Evolutionary conservation across 2,329 filamentous ascomycete species (phyloP).

Genomic region (Hymenoscyphus scutula): DNA sequence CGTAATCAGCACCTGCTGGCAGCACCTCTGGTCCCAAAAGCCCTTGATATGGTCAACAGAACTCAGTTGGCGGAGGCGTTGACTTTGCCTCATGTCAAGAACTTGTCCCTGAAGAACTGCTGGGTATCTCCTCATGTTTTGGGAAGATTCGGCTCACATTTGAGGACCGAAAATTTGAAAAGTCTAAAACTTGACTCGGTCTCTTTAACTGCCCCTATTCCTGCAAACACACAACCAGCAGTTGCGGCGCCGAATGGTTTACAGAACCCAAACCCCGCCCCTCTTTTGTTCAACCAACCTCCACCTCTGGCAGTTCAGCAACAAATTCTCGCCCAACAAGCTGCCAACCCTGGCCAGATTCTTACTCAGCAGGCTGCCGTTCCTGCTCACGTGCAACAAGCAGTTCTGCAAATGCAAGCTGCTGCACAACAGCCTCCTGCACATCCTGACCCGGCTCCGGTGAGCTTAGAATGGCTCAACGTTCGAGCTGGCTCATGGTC

Average conservation of each 20-base stretch:
- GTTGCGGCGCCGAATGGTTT: constrained; percentile 8
- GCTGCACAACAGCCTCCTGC: constrained; percentile 7
- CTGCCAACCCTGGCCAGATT: constrained; percentile 7
- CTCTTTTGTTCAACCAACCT: not conserved
- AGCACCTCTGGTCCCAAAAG: constrained; percentile 48
- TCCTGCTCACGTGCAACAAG: not conserved
- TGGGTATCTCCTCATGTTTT: constrained; percentile 63
- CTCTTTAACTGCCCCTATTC: constrained; percentile 54
- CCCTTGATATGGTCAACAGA: constrained; percentile 36
- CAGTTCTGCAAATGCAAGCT: constrained; percentile 1
- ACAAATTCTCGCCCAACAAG: not conserved
- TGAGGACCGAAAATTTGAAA: constrained; percentile 48
- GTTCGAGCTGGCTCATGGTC: constrained; percentile 47
- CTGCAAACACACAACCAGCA: constrained; percentile 13
- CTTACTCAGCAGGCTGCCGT: not conserved
- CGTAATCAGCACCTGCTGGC: constrained; percentile 63
- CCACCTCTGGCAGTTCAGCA: not conserved
- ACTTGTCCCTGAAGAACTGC: constrained; percentile 65
- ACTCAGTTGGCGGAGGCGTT: constrained; percentile 38
- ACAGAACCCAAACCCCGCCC: not conserved
- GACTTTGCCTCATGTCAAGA: constrained; percentile 54
- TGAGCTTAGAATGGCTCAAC: constrained; percentile 34
- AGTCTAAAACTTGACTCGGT: constrained; percentile 61
- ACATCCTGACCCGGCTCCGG: constrained; percentile 7
- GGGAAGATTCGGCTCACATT: constrained; percentile 47